A percentile compares a stretch with the other conserved stretches of the same genome.
Evolutionary conservation across 1,139 yeast genomes (phyloP).

Genomic region (Saccharomyces hybrid): DNA sequence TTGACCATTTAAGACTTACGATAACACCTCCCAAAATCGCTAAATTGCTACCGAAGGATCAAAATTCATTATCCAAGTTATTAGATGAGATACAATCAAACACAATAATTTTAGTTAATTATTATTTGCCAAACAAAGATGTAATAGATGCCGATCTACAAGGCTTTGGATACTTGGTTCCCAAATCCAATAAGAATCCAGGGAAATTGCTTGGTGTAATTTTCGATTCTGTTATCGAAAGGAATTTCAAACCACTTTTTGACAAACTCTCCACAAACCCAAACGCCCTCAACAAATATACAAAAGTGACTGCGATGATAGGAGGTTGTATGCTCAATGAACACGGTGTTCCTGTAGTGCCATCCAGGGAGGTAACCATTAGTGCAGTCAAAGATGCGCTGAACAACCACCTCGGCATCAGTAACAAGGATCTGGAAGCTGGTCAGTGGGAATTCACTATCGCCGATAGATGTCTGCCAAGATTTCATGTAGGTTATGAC

Average conservation of each 20-base stretch:
- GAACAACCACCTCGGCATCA: conserved; percentile 43
- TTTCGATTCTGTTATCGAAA: conserved; percentile 78
- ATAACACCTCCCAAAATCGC: conserved; percentile 39
- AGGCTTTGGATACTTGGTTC: conserved; percentile 89
- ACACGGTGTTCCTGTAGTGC: conserved; percentile 27
- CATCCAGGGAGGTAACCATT: conserved; percentile 41
- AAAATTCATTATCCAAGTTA: conserved; percentile 20
- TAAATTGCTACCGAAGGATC: conserved; percentile 13
- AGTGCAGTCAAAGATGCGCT: conserved; percentile 44
- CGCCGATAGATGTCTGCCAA: conserved; percentile 63
- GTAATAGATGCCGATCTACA: conserved; percentile 31
- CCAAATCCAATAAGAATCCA: conserved; percentile 47
- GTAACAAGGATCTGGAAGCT: conserved; percentile 33
- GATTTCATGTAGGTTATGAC: conserved; percentile 66
- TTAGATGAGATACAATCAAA: conserved; percentile 40
- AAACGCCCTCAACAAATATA: conserved; percentile 36
- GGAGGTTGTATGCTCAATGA: conserved; percentile 66
- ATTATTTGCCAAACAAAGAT: conserved; percentile 43
- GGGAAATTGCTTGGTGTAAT: conserved; percentile 75
- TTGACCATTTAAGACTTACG: conserved; percentile 54
- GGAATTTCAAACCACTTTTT: conserved; percentile 35
- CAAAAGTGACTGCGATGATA: conserved; percentile 80
- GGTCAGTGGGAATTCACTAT: conserved; percentile 30
- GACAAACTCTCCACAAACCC: conserved; percentile 18
- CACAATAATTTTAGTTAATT: conserved; percentile 53